These are phyloP conservation scores for Panicum miliaceum DNA, from an alignment of 176 grass and related monocot genomes.

Conservation along the genomic window DNA sequence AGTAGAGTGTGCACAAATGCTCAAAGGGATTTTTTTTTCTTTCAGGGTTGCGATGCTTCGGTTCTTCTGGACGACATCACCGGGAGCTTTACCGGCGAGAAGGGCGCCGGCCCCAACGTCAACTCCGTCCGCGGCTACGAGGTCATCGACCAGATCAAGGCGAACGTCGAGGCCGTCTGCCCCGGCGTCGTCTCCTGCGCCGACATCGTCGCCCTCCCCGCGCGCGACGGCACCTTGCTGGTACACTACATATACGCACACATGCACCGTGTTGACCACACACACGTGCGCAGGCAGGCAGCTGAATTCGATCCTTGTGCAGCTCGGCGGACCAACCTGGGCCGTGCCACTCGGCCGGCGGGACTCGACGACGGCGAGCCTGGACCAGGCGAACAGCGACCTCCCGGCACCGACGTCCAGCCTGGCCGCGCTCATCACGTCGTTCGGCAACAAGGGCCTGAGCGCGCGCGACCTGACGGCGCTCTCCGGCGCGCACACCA, in stretches of 20 bases:
- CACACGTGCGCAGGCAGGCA: neutral
- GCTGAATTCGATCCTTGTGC: neutral
- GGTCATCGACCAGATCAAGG: slow-evolving; percentile 83
- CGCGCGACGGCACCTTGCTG: slow-evolving; percentile 64
- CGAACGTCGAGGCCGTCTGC: slow-evolving; percentile 59
- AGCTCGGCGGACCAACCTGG: slow-evolving; percentile 83
- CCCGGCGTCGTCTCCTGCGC: slow-evolving; percentile 74
- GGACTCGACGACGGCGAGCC: slow-evolving; percentile 70
- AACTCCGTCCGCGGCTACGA: slow-evolving; percentile 79
- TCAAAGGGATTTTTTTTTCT: no score
- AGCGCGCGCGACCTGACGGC: slow-evolving; percentile 62
- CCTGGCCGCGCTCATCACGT: slow-evolving; percentile 47
- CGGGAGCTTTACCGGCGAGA: slow-evolving; percentile 63
- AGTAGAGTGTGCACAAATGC: no score
- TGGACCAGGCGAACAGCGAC: slow-evolving; percentile 52
- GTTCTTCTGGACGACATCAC: slow-evolving; percentile 72
- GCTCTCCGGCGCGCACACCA: slow-evolving; percentile 81
- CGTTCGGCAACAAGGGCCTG: slow-evolving; percentile 63
- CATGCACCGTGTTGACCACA: neutral
- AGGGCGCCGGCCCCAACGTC: slow-evolving; percentile 60
- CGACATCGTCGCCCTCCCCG: slow-evolving; percentile 80
- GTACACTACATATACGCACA: slow-evolving; percentile 15
- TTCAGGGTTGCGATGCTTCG: slow-evolving; percentile 85
- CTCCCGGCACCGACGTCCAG: slow-evolving; percentile 43
- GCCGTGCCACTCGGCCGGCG: slow-evolving; percentile 71